Evolutionary conservation across 2,329 filamentous ascomycete species (phyloP).

Genomic region (Colletotrichum tamarilloi): DNA sequence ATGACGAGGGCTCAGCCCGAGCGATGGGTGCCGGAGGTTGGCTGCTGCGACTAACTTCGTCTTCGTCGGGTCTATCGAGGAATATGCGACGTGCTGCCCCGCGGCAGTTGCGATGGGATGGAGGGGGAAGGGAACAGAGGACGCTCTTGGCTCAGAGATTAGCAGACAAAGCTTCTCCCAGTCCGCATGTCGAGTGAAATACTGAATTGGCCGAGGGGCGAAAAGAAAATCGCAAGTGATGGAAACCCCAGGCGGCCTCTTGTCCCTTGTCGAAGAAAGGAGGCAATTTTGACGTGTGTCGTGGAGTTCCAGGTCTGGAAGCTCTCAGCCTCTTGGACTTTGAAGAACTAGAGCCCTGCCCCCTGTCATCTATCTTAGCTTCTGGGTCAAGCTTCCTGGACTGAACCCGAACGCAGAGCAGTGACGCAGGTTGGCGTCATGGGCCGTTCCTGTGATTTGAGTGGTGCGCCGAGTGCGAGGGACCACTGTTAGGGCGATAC

Average conservation of each 20-base stretch:
- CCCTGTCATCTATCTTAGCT: slow-evolving; percentile 35
- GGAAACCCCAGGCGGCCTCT: slow-evolving; percentile 31
- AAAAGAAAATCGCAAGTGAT: slow-evolving; percentile 1
- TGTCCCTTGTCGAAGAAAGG: slow-evolving; percentile 16
- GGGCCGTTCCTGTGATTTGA: slow-evolving; percentile 17
- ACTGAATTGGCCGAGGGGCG: not conserved
- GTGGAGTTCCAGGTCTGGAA: slow-evolving; percentile 30
- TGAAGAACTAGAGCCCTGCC: slow-evolving; percentile 12
- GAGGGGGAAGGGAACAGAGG: not conserved
- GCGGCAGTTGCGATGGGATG: slow-evolving; percentile 9
- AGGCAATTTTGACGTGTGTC: slow-evolving; percentile 34
- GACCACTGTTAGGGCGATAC: slow-evolving; percentile 27
- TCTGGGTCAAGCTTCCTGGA: slow-evolving; percentile 36
- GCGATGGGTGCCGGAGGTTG: not conserved
- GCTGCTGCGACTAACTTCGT: not conserved
- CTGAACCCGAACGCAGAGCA: slow-evolving; percentile 11
- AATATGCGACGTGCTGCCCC: slow-evolving; percentile 11
- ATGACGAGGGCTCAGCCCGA: not conserved
- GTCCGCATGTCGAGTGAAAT: slow-evolving; percentile 14
- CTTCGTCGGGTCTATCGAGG: slow-evolving; percentile 3
- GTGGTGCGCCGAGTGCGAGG: slow-evolving; percentile 23
- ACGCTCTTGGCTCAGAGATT: slow-evolving; percentile 8
- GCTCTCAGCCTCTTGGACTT: slow-evolving; percentile 11
- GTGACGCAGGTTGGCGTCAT: slow-evolving; percentile 35
- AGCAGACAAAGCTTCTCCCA: not conserved